Conservation (phyloP, 208 protist species). For the Crithidia acanthocephali region DNA sequence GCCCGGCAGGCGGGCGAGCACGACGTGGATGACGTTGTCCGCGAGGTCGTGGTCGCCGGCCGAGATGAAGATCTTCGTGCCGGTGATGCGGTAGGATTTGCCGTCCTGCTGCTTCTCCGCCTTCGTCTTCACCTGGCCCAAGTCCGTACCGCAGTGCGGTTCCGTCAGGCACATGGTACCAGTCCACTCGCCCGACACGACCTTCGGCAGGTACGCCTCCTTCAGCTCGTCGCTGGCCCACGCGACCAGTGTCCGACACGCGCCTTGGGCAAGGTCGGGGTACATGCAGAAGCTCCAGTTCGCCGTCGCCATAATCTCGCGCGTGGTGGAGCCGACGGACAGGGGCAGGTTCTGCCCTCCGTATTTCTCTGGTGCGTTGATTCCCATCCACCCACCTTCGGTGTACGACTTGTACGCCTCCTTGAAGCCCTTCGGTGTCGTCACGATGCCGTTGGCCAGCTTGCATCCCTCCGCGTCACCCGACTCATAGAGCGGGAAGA, state of each 20-base stretch:
- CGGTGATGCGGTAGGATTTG: conserved; percentile 78
- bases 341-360: conserved; percentile 83
- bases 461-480: conserved; percentile 61
- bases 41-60: conserved; percentile 90
- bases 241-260: conserved; percentile 58
- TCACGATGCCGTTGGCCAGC: conserved; percentile 59
- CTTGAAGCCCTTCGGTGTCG: conserved; percentile 84
- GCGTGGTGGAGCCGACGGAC: conserved; percentile 62
- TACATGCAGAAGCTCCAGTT: conserved; percentile 92
- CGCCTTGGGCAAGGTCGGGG: conserved; percentile 71
- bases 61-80: conserved; percentile 94
- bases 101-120: conserved; percentile 75
- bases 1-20: conserved; percentile 78
- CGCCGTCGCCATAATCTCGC: conserved; percentile 78
- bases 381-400: conserved; percentile 80
- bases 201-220: conserved; percentile 73
- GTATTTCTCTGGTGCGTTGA: conserved; percentile 76
- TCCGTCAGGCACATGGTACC: conserved; percentile 94
- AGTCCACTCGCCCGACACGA: conserved; percentile 78
- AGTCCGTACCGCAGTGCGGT: conserved; percentile 86
- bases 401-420: conserved; percentile 81
- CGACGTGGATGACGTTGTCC: conserved; percentile 89
- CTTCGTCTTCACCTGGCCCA: conserved; percentile 83
- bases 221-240: conserved; percentile 85
- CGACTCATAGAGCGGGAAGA: conserved; percentile 69